Evolutionary conservation across 2,329 filamentous ascomycete genomes (phyloP).

Genomic region (Fusarium torulosum): DNA sequence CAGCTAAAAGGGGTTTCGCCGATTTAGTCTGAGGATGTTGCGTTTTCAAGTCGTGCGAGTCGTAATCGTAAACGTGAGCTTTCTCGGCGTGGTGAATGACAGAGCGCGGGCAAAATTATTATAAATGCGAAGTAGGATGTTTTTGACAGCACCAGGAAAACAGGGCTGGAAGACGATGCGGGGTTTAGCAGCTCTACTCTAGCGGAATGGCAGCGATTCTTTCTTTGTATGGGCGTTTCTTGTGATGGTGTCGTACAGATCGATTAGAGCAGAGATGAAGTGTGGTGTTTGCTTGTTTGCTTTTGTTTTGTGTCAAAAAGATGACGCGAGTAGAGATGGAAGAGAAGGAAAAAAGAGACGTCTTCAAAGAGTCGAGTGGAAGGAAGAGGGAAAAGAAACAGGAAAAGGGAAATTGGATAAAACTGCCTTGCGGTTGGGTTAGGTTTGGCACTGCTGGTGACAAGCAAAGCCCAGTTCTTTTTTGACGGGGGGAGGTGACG

Average conservation of each 20-base stretch:
- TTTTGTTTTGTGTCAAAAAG: conserved; percentile 19
- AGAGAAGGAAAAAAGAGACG: conserved; percentile 16
- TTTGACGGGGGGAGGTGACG: conserved; percentile 43
- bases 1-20: conserved; percentile 18
- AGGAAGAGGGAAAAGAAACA: conserved; percentile 21
- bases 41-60: conserved; percentile 34
- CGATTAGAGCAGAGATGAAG: conserved; percentile 24
- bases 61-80: conserved; percentile 37
- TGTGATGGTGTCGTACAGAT: conserved; percentile 34
- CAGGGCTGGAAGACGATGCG: conserved; percentile 38
- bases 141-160: conserved; percentile 25
- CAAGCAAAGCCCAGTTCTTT: conserved; percentile 43
- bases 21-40: conserved; percentile 19
- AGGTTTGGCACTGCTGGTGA: conserved; percentile 36
- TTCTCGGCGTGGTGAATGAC: conserved; percentile 22
- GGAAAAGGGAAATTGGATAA: conserved; percentile 37
- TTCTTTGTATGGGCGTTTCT: conserved; percentile 20
- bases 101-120: conserved; percentile 37
- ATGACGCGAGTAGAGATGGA: conserved; percentile 11
- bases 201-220: conserved; percentile 34
- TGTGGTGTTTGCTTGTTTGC: conserved; percentile 1
- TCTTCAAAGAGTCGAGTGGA: conserved; percentile 8
- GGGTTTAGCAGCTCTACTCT: conserved; percentile 45
- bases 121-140: conserved; percentile 10
- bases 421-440: conserved; percentile 29